Evolutionary conservation across 352 stramenopile species (phyloP).

Genomic region (Detonula confervacea): DNA sequence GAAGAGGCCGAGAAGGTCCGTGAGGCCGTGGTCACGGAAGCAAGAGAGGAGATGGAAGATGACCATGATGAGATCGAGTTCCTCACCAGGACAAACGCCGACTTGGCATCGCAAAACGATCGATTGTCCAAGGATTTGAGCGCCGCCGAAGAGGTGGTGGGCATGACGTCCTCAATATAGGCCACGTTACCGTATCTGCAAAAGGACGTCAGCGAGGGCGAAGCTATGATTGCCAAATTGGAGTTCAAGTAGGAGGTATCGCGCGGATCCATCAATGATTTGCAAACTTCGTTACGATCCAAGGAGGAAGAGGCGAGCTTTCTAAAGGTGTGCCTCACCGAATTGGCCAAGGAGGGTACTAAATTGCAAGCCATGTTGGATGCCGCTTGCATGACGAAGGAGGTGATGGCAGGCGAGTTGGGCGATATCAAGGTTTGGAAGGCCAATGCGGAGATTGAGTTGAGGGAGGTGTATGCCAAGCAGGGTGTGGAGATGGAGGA

Average conservation of each 20-base stretch:
- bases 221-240: neutral
- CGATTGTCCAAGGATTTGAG: neutral
- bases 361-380: conserved; percentile 1
- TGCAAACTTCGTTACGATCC: neutral
- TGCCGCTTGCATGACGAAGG: conserved; percentile 5
- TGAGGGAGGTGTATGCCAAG: too few relatives aligned
- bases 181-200: too few relatives aligned
- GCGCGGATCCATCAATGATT: neutral
- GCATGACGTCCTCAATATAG: too few relatives aligned
- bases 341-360: neutral
- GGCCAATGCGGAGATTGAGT: neutral
- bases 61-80: neutral
- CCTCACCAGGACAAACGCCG: neutral
- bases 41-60: neutral
- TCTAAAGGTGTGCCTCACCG: neutral
- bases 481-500: too few relatives aligned
- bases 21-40: too few relatives aligned
- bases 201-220: too few relatives aligned
- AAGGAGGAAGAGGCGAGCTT: conserved; percentile 13
- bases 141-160: too few relatives aligned
- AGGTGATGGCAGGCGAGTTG: conserved; percentile 14
- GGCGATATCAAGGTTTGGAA: conserved; percentile 2
- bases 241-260: neutral
- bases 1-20: too few relatives aligned
- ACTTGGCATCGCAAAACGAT: neutral